phyloP scores from a whole-genome alignment of 306 rosid species.

The Quercus gilva region DNA sequence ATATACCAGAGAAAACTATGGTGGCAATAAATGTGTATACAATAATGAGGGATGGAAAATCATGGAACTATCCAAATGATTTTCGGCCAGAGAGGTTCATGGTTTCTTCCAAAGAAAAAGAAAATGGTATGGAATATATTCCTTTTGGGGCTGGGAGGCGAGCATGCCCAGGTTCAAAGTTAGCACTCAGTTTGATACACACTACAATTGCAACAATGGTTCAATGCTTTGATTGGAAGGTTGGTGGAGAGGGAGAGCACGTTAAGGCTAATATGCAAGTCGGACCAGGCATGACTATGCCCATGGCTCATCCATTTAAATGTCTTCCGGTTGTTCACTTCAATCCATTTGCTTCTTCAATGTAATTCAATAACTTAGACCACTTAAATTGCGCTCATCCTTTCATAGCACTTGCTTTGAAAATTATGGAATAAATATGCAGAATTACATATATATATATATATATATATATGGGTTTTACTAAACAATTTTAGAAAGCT shows the following conservation, averaged over 20 bases:
- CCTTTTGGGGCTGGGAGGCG: slow-evolving; percentile 56
- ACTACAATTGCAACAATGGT: slow-evolving; percentile 42
- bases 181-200: slow-evolving; percentile 34
- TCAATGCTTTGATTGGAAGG: slow-evolving; percentile 62
- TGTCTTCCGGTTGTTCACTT: slow-evolving; percentile 31
- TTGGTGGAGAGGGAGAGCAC: slow-evolving; percentile 34
- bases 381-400: too few species aligned
- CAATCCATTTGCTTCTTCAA: slow-evolving; percentile 19
- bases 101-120: slow-evolving; percentile 8
- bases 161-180: slow-evolving; percentile 44
- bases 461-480: too few species aligned
- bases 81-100: slow-evolving; percentile 47
- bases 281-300: slow-evolving; percentile 45
- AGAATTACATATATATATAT: too few species aligned
- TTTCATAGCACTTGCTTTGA: too few species aligned
- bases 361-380: neutral
- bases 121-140: slow-evolving; percentile 8
- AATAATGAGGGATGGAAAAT: slow-evolving; percentile 46
- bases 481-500: too few species aligned
- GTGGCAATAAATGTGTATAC: slow-evolving; percentile 48
- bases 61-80: slow-evolving; percentile 42
- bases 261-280: slow-evolving; percentile 37
- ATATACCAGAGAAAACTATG: slow-evolving; percentile 31
- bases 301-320: slow-evolving; percentile 44
- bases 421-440: too few species aligned